Conservation (phyloP, 2,329 filamentous ascomycete species). For the Beauveria asiatica region DNA sequence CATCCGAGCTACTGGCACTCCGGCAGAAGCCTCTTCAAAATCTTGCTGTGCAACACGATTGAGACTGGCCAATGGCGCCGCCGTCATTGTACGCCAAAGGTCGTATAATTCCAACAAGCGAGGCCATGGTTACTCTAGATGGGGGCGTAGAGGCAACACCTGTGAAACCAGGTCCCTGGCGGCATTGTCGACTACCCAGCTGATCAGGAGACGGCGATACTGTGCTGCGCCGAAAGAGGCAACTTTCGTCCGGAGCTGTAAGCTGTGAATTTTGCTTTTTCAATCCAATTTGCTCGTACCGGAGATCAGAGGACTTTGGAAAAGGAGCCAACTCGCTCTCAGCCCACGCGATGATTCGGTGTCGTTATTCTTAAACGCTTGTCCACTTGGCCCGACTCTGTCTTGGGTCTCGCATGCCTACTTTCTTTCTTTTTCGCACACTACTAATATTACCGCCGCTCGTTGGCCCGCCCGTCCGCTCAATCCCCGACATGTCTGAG, state of each 20-base stretch:
- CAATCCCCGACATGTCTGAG: conserved; percentile 27
- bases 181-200: background rate
- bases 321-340: too few species aligned
- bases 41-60: background rate
- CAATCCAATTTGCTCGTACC: background rate
- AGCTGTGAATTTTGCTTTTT: background rate
- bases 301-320: background rate
- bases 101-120: conserved; percentile 7
- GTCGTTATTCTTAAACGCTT: conserved; percentile 8
- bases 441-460: background rate
- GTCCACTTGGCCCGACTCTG: background rate
- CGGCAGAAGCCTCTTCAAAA: background rate
- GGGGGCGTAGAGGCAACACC: background rate
- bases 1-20: background rate
- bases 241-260: background rate
- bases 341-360: background rate
- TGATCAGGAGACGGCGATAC: background rate
- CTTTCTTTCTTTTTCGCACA: background rate
- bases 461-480: background rate
- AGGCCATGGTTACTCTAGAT: background rate
- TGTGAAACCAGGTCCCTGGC: background rate
- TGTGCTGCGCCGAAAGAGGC: background rate
- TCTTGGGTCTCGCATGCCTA: background rate
- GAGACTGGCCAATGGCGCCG: background rate
- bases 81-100: background rate